phyloP scores from a whole-genome alignment of 306 rosid species.

The Senna siamea region DNA sequence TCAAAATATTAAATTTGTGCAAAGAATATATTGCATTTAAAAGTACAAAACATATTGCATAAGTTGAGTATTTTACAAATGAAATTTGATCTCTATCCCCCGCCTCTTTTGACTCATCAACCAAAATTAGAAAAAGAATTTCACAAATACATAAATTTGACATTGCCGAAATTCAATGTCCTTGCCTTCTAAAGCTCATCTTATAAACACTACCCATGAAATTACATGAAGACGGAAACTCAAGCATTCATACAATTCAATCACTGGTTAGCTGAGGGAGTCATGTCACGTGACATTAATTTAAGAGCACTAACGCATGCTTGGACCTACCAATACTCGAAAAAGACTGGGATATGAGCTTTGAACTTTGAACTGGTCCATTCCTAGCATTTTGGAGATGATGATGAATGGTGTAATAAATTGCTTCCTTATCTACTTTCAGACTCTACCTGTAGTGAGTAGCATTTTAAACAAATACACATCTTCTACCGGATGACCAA shows the following conservation, averaged over 20 bases:
- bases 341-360: background rate
- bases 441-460: background rate
- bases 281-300: background rate
- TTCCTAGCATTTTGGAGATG: background rate
- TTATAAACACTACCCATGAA: background rate
- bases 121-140: background rate
- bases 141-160: background rate
- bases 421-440: background rate
- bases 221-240: background rate
- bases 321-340: background rate
- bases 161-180: background rate
- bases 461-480: background rate
- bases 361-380: conserved; percentile 10
- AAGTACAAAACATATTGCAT: background rate
- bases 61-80: too few species aligned
- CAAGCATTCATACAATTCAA: background rate
- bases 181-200: background rate
- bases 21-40: background rate
- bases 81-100: too few species aligned
- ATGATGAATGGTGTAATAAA: background rate
- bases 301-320: background rate
- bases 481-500: conserved; percentile 7
- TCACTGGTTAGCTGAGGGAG: background rate
- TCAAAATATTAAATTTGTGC: background rate
- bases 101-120: too few species aligned